phyloP scores from a whole-genome alignment of 257 asterid species.

The Solanum virginianum region DNA sequence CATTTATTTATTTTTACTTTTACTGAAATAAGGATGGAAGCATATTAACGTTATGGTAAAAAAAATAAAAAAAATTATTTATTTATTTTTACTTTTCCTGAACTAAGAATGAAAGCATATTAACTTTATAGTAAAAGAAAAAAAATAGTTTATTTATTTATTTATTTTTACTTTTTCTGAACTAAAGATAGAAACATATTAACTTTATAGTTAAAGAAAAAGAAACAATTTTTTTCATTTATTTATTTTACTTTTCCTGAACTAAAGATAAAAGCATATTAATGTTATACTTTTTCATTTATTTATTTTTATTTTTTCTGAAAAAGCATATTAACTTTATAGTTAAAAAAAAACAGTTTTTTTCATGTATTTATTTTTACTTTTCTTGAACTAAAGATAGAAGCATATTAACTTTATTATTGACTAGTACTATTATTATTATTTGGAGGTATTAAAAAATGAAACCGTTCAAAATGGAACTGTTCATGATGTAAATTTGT shows the following conservation, averaged over 20 bases:
- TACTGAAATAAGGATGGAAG: no score
- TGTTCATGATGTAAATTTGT: neutral
- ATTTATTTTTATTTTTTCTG: no score
- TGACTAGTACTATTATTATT: neutral
- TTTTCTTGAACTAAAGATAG: neutral
- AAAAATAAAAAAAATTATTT: no score
- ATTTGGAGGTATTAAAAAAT: neutral
- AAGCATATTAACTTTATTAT: neutral
- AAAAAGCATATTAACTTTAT: neutral
- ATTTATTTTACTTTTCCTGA: no score
- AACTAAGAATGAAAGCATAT: neutral
- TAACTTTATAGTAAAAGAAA: no score
- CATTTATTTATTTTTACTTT: no score
- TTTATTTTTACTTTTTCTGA: no score
- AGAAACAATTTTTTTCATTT: no score
- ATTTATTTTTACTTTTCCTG: neutral
- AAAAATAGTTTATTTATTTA: no score
- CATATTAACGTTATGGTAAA: no score
- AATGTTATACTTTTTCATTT: neutral
- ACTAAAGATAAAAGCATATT: neutral
- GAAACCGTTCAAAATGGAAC: neutral
- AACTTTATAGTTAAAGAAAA: neutral
- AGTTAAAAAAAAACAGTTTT: no score
- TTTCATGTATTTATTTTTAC: no score
- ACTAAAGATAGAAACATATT: neutral